Percentiles rank a stretch among this genome's conserved stretches.
Evolutionary conservation across 1,139 yeast genomes (phyloP).

Genomic region (Yamadazyma diddensiae): DNA sequence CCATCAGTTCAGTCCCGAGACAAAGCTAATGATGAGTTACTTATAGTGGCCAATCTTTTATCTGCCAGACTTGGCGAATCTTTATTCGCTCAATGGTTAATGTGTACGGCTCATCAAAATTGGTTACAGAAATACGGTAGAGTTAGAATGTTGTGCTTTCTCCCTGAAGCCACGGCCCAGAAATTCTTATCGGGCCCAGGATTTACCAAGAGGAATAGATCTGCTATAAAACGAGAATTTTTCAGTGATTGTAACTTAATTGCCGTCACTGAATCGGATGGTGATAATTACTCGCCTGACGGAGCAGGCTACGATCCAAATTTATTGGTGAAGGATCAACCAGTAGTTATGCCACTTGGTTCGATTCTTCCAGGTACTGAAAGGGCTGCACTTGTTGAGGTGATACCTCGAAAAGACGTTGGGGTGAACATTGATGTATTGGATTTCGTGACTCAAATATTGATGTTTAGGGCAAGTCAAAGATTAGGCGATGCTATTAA

Average conservation of each 20-base stretch:
- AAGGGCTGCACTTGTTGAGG: constrained; percentile 50
- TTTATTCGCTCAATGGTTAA: constrained; percentile 71
- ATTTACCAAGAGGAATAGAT: constrained; percentile 47
- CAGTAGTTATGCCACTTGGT: constrained; percentile 25
- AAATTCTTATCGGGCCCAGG: constrained; percentile 57
- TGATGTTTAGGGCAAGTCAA: constrained; percentile 49
- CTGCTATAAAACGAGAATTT: constrained; percentile 60
- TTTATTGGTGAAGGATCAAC: constrained; percentile 36
- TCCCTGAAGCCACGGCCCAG: constrained; percentile 55
- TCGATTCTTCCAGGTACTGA: constrained; percentile 24
- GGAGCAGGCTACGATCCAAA: constrained; percentile 39
- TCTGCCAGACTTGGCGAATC: constrained; percentile 54
- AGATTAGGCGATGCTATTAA: constrained; percentile 45
- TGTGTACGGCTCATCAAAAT: constrained; percentile 64
- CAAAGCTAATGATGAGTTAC: constrained; percentile 57
- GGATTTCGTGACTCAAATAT: constrained; percentile 64
- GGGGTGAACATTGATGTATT: constrained; percentile 52
- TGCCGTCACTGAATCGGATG: constrained; percentile 38
- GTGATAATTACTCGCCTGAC: constrained; percentile 20
- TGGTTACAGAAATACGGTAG: constrained; percentile 79
- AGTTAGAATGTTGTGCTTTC: constrained; percentile 66
- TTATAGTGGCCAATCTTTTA: constrained; percentile 65
- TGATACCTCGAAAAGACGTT: constrained; percentile 46
- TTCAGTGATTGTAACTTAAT: constrained; percentile 52
- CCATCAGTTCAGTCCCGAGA: constrained; percentile 42